A percentile compares a stretch with the other conserved stretches of the same genome.
Evolutionary conservation across 1,284 basidiomycete genomes (phyloP).

Genomic region (Vanrija humicola): DNA sequence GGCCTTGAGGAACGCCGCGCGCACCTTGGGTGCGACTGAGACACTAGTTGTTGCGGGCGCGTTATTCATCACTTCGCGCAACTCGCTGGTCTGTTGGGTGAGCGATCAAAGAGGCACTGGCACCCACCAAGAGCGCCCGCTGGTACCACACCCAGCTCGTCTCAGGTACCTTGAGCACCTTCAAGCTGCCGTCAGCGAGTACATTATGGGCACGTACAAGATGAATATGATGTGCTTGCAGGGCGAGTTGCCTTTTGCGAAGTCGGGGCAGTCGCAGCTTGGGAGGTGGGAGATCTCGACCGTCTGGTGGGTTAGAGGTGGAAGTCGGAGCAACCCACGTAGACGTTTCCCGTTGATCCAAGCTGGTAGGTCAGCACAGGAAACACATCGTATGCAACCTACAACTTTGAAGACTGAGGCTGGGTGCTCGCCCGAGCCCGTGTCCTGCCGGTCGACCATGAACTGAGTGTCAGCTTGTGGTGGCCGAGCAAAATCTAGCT

Average conservation of each 20-base stretch:
- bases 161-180: slow-evolving; percentile 32
- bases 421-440: no score
- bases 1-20: slow-evolving; percentile 23
- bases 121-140: slow-evolving; percentile 30
- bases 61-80: neutral
- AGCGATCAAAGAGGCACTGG: neutral
- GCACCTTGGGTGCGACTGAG: slow-evolving; percentile 12
- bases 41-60: slow-evolving; percentile 21
- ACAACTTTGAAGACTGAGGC: slow-evolving; percentile 25
- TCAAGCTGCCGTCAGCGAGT: slow-evolving; percentile 22
- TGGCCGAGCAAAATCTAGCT: no score
- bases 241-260: slow-evolving; percentile 29
- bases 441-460: slow-evolving; percentile 21
- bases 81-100: neutral
- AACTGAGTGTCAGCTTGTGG: slow-evolving; percentile 15
- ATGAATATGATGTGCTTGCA: slow-evolving; percentile 45
- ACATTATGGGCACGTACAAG: slow-evolving; percentile 22
- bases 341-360: slow-evolving; percentile 38
- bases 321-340: no score
- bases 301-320: slow-evolving; percentile 24
- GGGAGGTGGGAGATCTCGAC: slow-evolving; percentile 22
- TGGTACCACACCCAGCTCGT: slow-evolving; percentile 29
- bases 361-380: slow-evolving; percentile 19
- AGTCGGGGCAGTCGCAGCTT: slow-evolving; percentile 37
- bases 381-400: slow-evolving; percentile 5